Conservation (phyloP, 2,329 filamentous ascomycete species). For the Aspergillus terreus region DNA sequence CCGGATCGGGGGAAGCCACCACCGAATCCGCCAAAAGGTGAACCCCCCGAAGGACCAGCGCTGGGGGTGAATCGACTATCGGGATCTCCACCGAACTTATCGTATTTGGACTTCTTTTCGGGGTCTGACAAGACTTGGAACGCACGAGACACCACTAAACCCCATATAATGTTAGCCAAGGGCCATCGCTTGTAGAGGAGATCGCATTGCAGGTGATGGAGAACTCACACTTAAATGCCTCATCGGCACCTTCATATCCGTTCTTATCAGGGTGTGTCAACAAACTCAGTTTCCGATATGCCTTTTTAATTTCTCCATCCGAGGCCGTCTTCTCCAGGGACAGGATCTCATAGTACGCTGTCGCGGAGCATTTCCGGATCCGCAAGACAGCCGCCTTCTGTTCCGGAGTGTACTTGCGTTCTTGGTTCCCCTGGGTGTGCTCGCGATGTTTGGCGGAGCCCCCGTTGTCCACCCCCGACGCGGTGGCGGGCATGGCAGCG, state of each 20-base stretch:
- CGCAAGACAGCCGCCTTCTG: conserved; percentile 89
- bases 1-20: conserved; percentile 43
- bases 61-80: conserved; percentile 74
- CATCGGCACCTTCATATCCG: conserved; percentile 88
- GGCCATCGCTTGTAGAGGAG: not conserved
- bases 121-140: conserved; percentile 91
- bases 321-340: conserved; percentile 64
- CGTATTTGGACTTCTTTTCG: conserved; percentile 86
- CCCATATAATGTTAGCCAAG: conserved; percentile 48
- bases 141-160: conserved; percentile 76
- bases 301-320: conserved; percentile 92
- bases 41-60: conserved; percentile 36
- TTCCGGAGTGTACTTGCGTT: conserved; percentile 71
- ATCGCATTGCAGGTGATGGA: conserved; percentile 1
- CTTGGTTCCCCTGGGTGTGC: conserved; percentile 50
- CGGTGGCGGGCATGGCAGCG: conserved; percentile 39
- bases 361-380: conserved; percentile 77
- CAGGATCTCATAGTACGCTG: conserved; percentile 94
- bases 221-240: conserved; percentile 83
- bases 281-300: conserved; percentile 89
- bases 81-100: conserved; percentile 86
- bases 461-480: conserved; percentile 46
- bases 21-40: conserved; percentile 44
- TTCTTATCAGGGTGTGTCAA: conserved; percentile 99
- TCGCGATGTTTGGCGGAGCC: conserved; percentile 43